Conservation (phyloP, 2,329 filamentous ascomycete genomes). For the Didymella keratinophila region DNA sequence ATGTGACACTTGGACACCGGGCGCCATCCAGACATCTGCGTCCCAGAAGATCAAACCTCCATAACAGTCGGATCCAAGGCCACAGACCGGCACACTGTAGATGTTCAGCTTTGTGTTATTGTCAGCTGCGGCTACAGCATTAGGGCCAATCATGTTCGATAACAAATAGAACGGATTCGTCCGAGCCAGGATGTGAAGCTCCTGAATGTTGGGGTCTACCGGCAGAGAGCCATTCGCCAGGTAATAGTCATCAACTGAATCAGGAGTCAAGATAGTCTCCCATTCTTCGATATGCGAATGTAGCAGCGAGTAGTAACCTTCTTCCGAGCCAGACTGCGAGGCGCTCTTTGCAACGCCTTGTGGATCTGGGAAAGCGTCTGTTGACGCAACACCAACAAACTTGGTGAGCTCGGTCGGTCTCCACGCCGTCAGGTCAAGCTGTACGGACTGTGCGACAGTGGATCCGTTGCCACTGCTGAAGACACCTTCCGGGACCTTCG, state of each 20-base stretch:
- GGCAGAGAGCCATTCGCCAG: slow-evolving; percentile 66
- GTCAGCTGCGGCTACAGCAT: slow-evolving; percentile 60
- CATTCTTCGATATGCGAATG: slow-evolving; percentile 68
- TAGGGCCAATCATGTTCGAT: slow-evolving; percentile 63
- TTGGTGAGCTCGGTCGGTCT: slow-evolving; percentile 67
- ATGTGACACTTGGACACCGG: slow-evolving; percentile 69
- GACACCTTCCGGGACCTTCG: slow-evolving; percentile 57
- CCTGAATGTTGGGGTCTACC: slow-evolving; percentile 62
- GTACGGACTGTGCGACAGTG: slow-evolving; percentile 69
- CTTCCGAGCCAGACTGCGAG: slow-evolving; percentile 57
- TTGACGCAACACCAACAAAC: slow-evolving; percentile 72
- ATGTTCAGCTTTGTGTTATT: slow-evolving; percentile 63
- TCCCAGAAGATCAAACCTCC: slow-evolving; percentile 73
- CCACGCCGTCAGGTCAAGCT: slow-evolving; percentile 62
- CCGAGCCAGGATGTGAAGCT: slow-evolving; percentile 63
- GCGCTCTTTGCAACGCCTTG: slow-evolving; percentile 63
- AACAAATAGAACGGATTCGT: slow-evolving; percentile 66
- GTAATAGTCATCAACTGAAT: slow-evolving; percentile 70
- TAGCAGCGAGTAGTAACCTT: slow-evolving; percentile 65
- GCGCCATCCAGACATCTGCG: slow-evolving; percentile 73
- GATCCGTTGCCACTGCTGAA: slow-evolving; percentile 64
- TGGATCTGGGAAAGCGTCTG: slow-evolving; percentile 70
- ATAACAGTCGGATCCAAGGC: slow-evolving; percentile 72
- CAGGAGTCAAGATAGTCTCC: slow-evolving; percentile 65
- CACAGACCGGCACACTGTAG: slow-evolving; percentile 73